Base-by-base conservation (phyloP, 345 rosid species). In the Jatropha curcas region DNA sequence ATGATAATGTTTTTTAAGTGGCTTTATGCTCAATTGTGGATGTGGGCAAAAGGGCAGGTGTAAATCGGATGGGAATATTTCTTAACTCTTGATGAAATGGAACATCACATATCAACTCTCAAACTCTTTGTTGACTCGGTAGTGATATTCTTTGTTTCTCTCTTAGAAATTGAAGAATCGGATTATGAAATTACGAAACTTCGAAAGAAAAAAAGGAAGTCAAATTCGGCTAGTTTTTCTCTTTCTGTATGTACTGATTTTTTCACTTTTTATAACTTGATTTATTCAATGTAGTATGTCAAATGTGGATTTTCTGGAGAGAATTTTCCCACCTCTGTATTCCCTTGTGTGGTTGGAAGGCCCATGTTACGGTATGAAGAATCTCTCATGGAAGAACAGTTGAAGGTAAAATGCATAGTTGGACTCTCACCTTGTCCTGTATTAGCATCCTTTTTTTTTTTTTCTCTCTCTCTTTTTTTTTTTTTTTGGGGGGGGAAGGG, bases 251-350 rank as follows among this genome's bases (percentile, higher is more conserved):
- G n/a, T n/a, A n/a, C n/a, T n/a, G n/a, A n/a, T n/a, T n/a, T n/a
- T n/a, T n/a, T n/a, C 25, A 12, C n/a, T 27, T 28, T 16, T 14
- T 31, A 30, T 71, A 60, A 60, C 31, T 33, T 45, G 31, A 48
- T 12, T 33, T 65, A 34, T 68, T 57, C 66, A 22, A 68, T 85
- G 83, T 91, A 95, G 99, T 92, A 92, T 83, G 98, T 95, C 8
- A 92, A 95, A 84, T 95, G 99, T 73, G 99, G 98, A 37, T 95
- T 95, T 77, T 92, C 98, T 28, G 99, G 98, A 81, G 99, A 95
- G 84, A 92, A 92, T 80, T 95, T 95, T 61, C 99, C 97, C 19
- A 89, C 97, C 2, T 95, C 98, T 20, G 99, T 95, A 25, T 92
- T 95, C 73, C 98, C 99, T 0, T 92, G 98, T 65, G 94, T 92